phyloP scores from a whole-genome alignment of 805 yeast species.

The Spencermartinsiella europaea region DNA sequence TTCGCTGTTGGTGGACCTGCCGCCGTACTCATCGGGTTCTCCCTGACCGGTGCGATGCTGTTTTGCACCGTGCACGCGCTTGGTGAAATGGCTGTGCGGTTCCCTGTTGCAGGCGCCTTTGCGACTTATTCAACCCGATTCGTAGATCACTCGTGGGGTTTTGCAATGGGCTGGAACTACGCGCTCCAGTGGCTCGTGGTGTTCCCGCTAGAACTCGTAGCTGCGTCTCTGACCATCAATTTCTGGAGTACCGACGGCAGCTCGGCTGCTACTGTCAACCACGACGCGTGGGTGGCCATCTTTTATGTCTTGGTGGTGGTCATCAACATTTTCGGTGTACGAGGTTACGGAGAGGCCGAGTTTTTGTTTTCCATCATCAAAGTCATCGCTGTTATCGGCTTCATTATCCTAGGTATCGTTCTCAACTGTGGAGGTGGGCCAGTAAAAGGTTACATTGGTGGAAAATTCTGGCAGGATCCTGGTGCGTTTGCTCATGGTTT shows the following conservation, averaged over 20 bases:
- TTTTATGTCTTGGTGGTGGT: conserved; percentile 44
- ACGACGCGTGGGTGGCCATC: conserved; percentile 50
- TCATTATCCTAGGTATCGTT: conserved; percentile 51
- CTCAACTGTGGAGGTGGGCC: conserved; percentile 56
- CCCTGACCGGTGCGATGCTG: conserved; percentile 57
- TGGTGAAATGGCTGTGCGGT: conserved; percentile 66
- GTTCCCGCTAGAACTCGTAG: conserved; percentile 58
- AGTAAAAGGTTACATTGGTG: conserved; percentile 43
- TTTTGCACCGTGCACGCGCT: conserved; percentile 59
- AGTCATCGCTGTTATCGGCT: conserved; percentile 51
- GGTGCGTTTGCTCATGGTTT: conserved; percentile 64
- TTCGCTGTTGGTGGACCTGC: conserved; percentile 48
- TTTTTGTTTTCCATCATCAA: conserved; percentile 50
- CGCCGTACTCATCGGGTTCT: conserved; percentile 54
- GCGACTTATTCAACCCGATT: conserved; percentile 53
- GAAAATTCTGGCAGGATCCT: conserved; percentile 51
- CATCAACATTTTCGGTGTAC: conserved; percentile 47
- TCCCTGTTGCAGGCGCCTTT: conserved; percentile 55
- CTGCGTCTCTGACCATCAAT: conserved; percentile 49
- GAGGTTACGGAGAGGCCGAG: conserved; percentile 58
- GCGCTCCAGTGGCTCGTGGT: conserved; percentile 56
- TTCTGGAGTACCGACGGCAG: conserved; percentile 47
- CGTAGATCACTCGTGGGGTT: conserved; percentile 58
- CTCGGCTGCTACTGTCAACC: conserved; percentile 48
- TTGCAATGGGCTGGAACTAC: conserved; percentile 67